Base-by-base conservation (phyloP, 306 rosid genomes). In the Pterocarpus santalinus region DNA sequence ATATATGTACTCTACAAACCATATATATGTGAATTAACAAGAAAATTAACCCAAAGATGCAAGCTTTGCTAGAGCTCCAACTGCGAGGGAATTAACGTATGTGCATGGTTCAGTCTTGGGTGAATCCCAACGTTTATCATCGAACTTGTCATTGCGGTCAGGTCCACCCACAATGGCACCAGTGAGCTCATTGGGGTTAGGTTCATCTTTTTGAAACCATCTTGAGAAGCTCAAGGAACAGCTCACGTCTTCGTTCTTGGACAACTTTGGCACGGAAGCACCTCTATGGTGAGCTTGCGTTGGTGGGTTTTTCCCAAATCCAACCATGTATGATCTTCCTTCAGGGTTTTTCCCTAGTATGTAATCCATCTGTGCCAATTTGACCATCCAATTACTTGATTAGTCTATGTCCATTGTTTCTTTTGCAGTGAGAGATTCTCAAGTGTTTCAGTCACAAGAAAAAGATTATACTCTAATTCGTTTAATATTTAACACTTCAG, bases 111-210 rank as follows among this genome's bases (percentile, higher is more conserved):
- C 99, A 0, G 99, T 95, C 55, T 52, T 70, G 8, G 89, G 4
- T 1, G 98, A 93, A 15, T 84, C 90, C 80, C 85, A 81, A 32
- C 98, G 95, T 66, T 90, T 93, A 41, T 95, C 99, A 3, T 81
- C 3, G 81, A 93, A 95, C 36, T 89, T 81, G 56, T 95, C 99
- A 1, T 13, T 2, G 2, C 41, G 10, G 47, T 95, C 93, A 8
- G 99, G 98, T 8, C 98, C 98, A 11, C 97, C 99, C 1, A 95
- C 51, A 28, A 95, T 95, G 43, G 99, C 99, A 1, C 98, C 98
- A 1, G 99, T 95, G 8, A 93, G 89, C 84, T 93, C 97, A 66
- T 93, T 75, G 22, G 91, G 89, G 80, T 95, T 95, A 0, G 98
- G 94, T 49, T 5, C 55, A 38, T 93, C 82, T 65, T 12, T 87